A percentile compares a stretch with the other conserved stretches of the same genome.
phyloP scores from a whole-genome alignment of 257 asterid species.

The Petrea volubilis region DNA sequence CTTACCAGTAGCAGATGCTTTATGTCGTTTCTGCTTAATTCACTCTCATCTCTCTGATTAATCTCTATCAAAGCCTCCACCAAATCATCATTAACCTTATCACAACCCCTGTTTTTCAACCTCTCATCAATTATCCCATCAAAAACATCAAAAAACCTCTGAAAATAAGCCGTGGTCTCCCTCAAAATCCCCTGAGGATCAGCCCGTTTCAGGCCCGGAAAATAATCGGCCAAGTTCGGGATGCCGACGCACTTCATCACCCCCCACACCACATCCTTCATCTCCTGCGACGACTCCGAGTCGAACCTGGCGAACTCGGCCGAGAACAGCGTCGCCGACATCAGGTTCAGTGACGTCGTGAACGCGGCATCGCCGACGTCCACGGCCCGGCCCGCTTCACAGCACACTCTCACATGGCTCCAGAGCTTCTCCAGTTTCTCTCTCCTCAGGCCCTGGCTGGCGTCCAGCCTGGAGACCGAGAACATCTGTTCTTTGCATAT shows the following conservation, averaged over 20 bases:
- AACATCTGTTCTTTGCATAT: slow-evolving; percentile 33
- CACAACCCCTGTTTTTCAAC: slow-evolving; percentile 9
- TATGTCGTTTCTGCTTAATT: slow-evolving; percentile 17
- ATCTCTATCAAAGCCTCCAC: slow-evolving; percentile 23
- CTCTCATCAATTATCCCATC: slow-evolving; percentile 32
- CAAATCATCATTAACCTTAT: slow-evolving; percentile 12
- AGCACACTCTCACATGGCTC: slow-evolving; percentile 27
- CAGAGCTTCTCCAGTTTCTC: slow-evolving; percentile 28
- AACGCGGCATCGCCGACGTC: slow-evolving; percentile 32
- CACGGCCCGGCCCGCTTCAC: slow-evolving; percentile 29
- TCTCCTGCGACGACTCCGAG: slow-evolving; percentile 43
- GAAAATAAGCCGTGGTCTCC: slow-evolving; percentile 24
- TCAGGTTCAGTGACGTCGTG: slow-evolving; percentile 35
- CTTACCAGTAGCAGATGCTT: slow-evolving; percentile 22
- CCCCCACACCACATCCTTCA: slow-evolving; percentile 38
- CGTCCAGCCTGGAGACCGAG: slow-evolving; percentile 27
- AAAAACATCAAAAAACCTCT: slow-evolving; percentile 27
- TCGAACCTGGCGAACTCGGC: slow-evolving; percentile 38
- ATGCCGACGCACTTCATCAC: slow-evolving; percentile 37
- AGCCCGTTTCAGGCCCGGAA: slow-evolving; percentile 33
- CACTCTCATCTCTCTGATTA: slow-evolving; percentile 12
- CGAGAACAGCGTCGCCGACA: slow-evolving; percentile 51
- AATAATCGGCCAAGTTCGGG: slow-evolving; percentile 44
- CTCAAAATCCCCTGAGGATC: slow-evolving; percentile 51
- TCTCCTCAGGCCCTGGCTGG: slow-evolving; percentile 21